These are phyloP conservation scores for Dissoconium aciculare DNA, from an alignment of 2,329 filamentous ascomycete species.

Conservation along the genomic window DNA sequence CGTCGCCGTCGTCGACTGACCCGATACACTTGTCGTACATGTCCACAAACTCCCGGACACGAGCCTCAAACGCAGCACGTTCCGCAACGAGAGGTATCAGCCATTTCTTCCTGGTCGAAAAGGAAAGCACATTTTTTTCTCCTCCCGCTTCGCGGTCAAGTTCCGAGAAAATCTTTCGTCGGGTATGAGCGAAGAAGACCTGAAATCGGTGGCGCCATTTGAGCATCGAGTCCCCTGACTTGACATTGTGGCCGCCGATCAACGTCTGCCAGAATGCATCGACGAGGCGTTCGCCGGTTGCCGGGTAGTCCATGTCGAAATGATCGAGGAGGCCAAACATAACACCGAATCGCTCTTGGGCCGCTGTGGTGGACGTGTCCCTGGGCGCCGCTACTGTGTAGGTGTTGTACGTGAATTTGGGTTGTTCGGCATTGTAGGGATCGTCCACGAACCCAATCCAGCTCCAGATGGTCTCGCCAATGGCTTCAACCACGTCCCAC, in stretches of 20 bases:
- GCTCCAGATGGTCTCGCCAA: constrained; percentile 1
- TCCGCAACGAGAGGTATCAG: neutral
- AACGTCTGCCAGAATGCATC: constrained; percentile 1
- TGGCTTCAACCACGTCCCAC: neutral
- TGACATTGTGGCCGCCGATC: neutral
- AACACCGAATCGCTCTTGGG: constrained; percentile 1
- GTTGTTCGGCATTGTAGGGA: neutral
- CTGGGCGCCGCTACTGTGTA: no score
- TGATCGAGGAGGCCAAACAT: constrained; percentile 1
- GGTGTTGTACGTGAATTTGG: constrained; percentile 1
- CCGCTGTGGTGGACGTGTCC: neutral
- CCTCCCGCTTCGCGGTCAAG: neutral
- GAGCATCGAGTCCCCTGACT: neutral
- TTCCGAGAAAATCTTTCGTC: neutral
- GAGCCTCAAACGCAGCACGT: neutral
- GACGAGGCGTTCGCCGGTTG: neutral
- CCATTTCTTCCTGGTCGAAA: neutral
- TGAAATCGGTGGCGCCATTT: constrained; percentile 1
- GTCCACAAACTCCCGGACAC: no score
- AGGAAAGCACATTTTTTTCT: no score
- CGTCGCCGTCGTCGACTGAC: no score
- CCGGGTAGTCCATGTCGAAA: neutral
- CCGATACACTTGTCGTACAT: no score
- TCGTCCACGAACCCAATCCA: neutral
- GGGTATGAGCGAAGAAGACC: neutral